Percentiles rank a stretch among this genome's conserved stretches.
Conservation (phyloP, 176 grass and related monocot genomes). For the Pontederia paniculata region DNA sequence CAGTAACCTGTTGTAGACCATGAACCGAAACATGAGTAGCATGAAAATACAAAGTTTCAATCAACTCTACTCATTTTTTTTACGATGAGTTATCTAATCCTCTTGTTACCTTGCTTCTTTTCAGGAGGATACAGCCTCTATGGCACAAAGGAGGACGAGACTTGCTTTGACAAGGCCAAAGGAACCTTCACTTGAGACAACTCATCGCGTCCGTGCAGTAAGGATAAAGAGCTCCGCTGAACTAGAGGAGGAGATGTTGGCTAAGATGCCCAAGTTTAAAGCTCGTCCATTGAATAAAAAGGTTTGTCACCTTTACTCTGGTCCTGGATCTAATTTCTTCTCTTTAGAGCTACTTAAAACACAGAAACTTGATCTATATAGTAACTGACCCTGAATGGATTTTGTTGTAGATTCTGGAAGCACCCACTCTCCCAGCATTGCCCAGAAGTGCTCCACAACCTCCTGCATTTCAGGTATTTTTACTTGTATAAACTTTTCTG, state of each 20-base stretch:
- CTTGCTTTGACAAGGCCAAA: constrained; percentile 86
- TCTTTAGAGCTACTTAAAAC: no score
- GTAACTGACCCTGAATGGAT: no score
- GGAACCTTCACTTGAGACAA: constrained; percentile 73
- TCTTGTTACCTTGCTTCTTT: constrained; percentile 4
- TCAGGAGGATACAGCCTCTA: constrained; percentile 44
- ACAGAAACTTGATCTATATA: no score
- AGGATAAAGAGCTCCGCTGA: constrained; percentile 74
- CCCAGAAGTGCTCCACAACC: constrained; percentile 44
- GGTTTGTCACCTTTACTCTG: constrained; percentile 6
- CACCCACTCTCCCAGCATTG: constrained; percentile 44
- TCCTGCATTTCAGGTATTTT: constrained; percentile 58
- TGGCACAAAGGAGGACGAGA: constrained; percentile 42
- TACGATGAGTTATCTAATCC: no score
- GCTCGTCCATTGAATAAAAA: constrained; percentile 91
- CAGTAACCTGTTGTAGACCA: no score
- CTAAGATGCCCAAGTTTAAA: constrained; percentile 97
- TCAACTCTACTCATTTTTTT: no score
- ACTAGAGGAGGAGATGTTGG: constrained; percentile 83
- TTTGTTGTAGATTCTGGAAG: constrained; percentile 62
- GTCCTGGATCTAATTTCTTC: no score
- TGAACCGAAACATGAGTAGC: no score
- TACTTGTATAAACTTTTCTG: not conserved
- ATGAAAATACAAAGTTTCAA: no score
- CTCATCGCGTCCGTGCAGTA: constrained; percentile 64